Percentiles rank a stretch among this genome's conserved stretches.
phyloP scores from a whole-genome alignment of 805 yeast species.

The Suhomyces xylopsoci region DNA sequence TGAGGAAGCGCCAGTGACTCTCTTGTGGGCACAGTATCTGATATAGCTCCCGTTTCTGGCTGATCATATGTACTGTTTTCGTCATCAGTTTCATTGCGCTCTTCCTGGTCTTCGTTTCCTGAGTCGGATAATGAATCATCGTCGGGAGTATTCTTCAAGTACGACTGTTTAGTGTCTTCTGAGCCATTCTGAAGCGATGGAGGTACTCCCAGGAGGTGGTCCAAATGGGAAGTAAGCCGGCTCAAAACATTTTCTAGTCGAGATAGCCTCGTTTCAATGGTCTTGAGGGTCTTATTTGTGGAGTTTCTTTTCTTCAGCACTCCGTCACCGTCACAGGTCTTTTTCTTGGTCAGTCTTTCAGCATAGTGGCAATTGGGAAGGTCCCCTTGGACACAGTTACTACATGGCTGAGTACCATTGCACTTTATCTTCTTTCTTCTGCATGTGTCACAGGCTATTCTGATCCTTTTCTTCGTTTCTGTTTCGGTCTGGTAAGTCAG shows the following conservation, averaged over 20 bases:
- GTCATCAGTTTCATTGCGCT: not conserved
- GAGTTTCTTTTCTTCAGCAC: not conserved
- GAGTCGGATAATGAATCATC: not conserved
- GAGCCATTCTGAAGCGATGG: not conserved
- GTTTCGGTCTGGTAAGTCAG: not conserved
- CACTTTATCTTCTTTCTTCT: conserved; percentile 33
- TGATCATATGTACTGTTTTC: not conserved
- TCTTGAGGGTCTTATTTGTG: conserved; percentile 9
- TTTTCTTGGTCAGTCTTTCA: conserved; percentile 13
- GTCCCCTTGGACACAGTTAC: conserved; percentile 20
- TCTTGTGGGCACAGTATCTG: not conserved
- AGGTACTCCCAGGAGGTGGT: not conserved
- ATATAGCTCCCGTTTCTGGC: conserved; percentile 13
- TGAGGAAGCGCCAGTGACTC: not conserved
- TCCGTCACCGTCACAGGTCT: not conserved
- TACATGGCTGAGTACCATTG: conserved; percentile 29
- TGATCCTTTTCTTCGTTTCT: conserved; percentile 11
- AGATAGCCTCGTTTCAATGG: conserved; percentile 19
- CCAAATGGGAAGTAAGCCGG: conserved; percentile 19
- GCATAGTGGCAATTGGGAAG: conserved; percentile 22
- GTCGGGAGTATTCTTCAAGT: not conserved
- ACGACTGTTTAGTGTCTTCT: not conserved
- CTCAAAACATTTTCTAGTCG: conserved; percentile 20
- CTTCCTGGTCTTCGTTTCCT: not conserved
- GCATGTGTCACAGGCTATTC: conserved; percentile 31